These are phyloP conservation scores for Mrakiaceae sp. DNA, from an alignment of 1,284 basidiomycete species.

Conservation along the genomic window DNA sequence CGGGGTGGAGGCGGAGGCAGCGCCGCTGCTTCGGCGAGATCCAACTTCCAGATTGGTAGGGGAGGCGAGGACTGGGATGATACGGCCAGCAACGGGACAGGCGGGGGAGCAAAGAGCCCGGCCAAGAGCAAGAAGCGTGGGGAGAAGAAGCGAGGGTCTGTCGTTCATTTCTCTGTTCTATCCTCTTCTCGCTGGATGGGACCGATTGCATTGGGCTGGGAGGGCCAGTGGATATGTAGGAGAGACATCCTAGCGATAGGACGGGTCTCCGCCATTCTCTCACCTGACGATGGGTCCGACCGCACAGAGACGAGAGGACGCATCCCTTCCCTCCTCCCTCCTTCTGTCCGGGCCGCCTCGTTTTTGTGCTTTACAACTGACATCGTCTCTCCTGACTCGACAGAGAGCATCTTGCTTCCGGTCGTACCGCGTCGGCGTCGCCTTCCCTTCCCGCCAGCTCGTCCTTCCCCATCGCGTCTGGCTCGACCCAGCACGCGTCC, in stretches of 20 bases:
- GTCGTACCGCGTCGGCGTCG: not conserved
- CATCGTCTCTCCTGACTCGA: not conserved
- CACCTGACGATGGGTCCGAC: too few species aligned
- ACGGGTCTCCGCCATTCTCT: too few species aligned
- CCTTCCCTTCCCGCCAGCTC: not conserved
- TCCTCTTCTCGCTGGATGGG: not conserved
- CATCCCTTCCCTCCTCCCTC: too few species aligned
- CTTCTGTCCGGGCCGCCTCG: too few species aligned
- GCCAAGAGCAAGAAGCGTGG: too few species aligned
- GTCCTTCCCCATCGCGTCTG: not conserved
- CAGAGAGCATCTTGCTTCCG: not conserved
- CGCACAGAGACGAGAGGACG: too few species aligned
- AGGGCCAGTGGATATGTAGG: too few species aligned
- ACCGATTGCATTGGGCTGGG: too few species aligned
- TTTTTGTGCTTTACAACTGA: too few species aligned
- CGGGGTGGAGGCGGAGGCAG: constrained; percentile 33
- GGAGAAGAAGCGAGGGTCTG: constrained; percentile 8
- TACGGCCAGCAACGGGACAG: constrained; percentile 27
- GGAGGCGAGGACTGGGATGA: constrained; percentile 40
- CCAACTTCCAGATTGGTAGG: constrained; percentile 15
- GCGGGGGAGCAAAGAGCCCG: not conserved
- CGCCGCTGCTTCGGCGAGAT: constrained; percentile 32
- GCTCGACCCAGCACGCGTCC: not conserved
- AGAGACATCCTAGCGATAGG: too few species aligned
- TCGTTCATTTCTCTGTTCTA: constrained; percentile 3